Conservation (phyloP, 495 filamentous ascomycete genomes). For the Platismatia glauca region DNA sequence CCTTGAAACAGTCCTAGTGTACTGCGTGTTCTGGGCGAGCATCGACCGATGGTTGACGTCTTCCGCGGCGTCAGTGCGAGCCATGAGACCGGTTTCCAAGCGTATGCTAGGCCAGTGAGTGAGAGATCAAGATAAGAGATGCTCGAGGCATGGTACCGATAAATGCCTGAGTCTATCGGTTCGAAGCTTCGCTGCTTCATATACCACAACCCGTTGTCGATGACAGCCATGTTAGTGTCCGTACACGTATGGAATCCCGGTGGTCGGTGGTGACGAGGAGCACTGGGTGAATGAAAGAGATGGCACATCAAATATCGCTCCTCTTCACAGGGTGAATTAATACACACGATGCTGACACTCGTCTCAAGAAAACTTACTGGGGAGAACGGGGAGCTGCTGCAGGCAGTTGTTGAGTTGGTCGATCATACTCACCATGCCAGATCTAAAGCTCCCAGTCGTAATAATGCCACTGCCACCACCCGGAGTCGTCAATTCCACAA, state of each 20-base stretch:
- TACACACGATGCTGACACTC: background rate
- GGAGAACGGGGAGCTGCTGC: slow-evolving; percentile 36
- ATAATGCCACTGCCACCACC: slow-evolving; percentile 30
- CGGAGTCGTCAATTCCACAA: slow-evolving; percentile 32
- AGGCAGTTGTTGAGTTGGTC: slow-evolving; percentile 31
- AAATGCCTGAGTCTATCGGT: slow-evolving; percentile 31
- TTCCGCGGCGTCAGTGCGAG: slow-evolving; percentile 26
- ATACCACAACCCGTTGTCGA: slow-evolving; percentile 31
- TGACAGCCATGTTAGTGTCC: slow-evolving; percentile 31
- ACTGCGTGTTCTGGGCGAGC: background rate
- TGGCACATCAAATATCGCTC: slow-evolving; percentile 36
- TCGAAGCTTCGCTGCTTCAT: slow-evolving; percentile 28
- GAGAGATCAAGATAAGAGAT: background rate
- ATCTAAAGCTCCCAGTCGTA: slow-evolving; percentile 31
- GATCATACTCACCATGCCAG: slow-evolving; percentile 34
- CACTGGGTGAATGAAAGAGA: slow-evolving; percentile 40
- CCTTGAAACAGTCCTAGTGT: slow-evolving; percentile 1
- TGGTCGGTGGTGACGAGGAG: slow-evolving; percentile 33
- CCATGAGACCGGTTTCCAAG: slow-evolving; percentile 29
- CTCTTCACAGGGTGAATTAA: slow-evolving; percentile 22
- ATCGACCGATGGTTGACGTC: background rate
- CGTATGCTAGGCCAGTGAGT: slow-evolving; percentile 26
- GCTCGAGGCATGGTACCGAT: slow-evolving; percentile 25
- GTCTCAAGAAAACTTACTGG: slow-evolving; percentile 27
- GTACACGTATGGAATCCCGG: slow-evolving; percentile 31